A percentile compares a stretch with the other conserved stretches of the same genome.
These are phyloP conservation scores for Tetradesmus obliquus DNA, from an alignment of 139 green algal species.

Conservation along the genomic window DNA sequence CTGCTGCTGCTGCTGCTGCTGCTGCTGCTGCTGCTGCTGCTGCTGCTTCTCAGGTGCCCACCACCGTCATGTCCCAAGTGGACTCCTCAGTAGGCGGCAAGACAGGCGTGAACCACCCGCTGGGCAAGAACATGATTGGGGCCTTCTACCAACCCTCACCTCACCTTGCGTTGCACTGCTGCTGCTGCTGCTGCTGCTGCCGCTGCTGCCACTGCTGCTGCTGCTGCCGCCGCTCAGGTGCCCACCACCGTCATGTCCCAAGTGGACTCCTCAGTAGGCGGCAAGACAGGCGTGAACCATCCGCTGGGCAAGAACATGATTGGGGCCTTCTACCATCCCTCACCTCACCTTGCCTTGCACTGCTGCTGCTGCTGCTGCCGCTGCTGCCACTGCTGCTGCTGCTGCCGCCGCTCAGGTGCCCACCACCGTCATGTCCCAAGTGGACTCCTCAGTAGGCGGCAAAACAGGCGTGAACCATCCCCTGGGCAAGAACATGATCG, in stretches of 20 bases:
- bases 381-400: neutral
- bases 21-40: no score
- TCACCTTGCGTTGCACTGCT: no score
- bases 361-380: no score
- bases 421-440: slow-evolving; percentile 98
- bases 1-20: neutral
- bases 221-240: slow-evolving; percentile 63
- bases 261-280: slow-evolving; percentile 97
- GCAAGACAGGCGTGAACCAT: slow-evolving; percentile 99
- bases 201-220: no score
- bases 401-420: slow-evolving; percentile 77
- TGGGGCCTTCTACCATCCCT: slow-evolving; percentile 87
- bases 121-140: slow-evolving; percentile 99
- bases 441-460: slow-evolving; percentile 98
- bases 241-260: slow-evolving; percentile 98
- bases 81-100: slow-evolving; percentile 99
- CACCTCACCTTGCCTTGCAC: no score
- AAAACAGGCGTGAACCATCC: slow-evolving; percentile 99
- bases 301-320: slow-evolving; percentile 99
- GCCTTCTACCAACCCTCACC: slow-evolving; percentile 81
- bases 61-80: slow-evolving; percentile 97
- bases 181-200: no score
- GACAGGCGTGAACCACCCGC: slow-evolving; percentile 97
- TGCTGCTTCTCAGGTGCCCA: slow-evolving; percentile 80
- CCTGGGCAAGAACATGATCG: slow-evolving; percentile 99